Conservation (phyloP, 2,329 filamentous ascomycete genomes). For the Fusarium bulbicola region DNA sequence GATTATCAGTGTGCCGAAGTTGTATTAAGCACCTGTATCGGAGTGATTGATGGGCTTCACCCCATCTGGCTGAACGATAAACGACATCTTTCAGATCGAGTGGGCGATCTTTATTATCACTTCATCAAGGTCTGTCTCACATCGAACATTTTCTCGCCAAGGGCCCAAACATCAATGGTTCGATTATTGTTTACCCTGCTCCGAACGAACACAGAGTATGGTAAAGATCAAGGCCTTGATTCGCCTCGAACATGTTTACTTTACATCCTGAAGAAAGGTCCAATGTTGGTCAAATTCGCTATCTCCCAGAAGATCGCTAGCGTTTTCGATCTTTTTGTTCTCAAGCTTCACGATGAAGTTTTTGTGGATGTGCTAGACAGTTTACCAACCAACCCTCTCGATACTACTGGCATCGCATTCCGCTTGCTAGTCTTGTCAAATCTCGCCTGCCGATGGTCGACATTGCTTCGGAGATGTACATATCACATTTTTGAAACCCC, state of each 20-base stretch:
- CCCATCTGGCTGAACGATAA: slow-evolving; percentile 69
- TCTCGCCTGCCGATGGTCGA: slow-evolving; percentile 85
- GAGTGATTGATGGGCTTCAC: slow-evolving; percentile 72
- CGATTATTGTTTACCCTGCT: slow-evolving; percentile 76
- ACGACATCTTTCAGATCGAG: slow-evolving; percentile 69
- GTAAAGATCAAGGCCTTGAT: slow-evolving; percentile 64
- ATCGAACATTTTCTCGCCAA: slow-evolving; percentile 74
- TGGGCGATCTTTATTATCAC: slow-evolving; percentile 81
- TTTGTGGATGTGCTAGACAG: slow-evolving; percentile 84
- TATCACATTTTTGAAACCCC: slow-evolving; percentile 96
- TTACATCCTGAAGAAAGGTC: slow-evolving; percentile 71
- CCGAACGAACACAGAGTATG: slow-evolving; percentile 73
- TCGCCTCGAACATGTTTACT: slow-evolving; percentile 77
- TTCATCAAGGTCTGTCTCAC: slow-evolving; percentile 74
- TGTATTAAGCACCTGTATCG: slow-evolving; percentile 72
- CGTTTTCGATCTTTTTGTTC: slow-evolving; percentile 83
- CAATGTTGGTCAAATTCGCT: slow-evolving; percentile 78
- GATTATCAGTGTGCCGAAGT: slow-evolving; percentile 79
- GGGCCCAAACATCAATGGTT: slow-evolving; percentile 73
- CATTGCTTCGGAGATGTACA: slow-evolving; percentile 83
- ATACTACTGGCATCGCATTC: slow-evolving; percentile 84
- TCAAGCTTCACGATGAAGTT: slow-evolving; percentile 83
- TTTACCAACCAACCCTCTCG: slow-evolving; percentile 77
- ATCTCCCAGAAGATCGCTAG: slow-evolving; percentile 74
- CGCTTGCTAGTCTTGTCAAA: slow-evolving; percentile 79